phyloP scores from a whole-genome alignment of 208 protist species.

The Trypanosoma caninum region DNA sequence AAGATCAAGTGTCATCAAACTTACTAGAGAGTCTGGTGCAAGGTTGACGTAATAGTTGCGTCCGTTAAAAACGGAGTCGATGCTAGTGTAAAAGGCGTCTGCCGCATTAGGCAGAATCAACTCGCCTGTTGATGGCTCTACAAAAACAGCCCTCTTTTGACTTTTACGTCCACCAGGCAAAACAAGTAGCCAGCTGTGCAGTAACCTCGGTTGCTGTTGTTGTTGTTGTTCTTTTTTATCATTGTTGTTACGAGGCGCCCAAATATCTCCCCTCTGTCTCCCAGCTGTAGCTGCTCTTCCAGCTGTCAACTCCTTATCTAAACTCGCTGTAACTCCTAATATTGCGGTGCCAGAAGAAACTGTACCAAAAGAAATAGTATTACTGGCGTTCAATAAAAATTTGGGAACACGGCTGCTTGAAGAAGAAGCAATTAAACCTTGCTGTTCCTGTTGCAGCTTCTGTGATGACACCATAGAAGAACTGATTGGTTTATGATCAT shows the following conservation, averaged over 20 bases:
- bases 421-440: too few species aligned
- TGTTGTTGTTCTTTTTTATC: neutral
- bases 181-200: slow-evolving; percentile 89
- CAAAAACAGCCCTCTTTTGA: slow-evolving; percentile 60
- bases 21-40: slow-evolving; percentile 43
- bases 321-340: too few species aligned
- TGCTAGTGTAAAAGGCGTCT: slow-evolving; percentile 63
- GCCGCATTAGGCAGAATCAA: slow-evolving; percentile 32
- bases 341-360: too few species aligned
- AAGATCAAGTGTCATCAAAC: slow-evolving; percentile 57
- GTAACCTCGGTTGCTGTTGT: neutral
- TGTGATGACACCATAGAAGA: neutral
- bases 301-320: neutral
- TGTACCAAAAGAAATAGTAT: too few species aligned
- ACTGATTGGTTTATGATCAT: slow-evolving; percentile 36
- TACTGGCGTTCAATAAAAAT: too few species aligned
- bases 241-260: too few species aligned
- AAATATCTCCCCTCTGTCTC: too few species aligned
- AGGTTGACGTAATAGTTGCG: slow-evolving; percentile 91
- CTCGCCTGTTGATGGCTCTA: slow-evolving; percentile 87
- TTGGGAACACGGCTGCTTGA: too few species aligned
- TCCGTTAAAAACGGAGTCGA: slow-evolving; percentile 90
- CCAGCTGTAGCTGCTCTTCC: neutral
- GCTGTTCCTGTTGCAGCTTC: neutral
- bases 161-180: slow-evolving; percentile 60